These are phyloP conservation scores for Rhodosporidiobolus odoratus DNA, from an alignment of 768 basidiomycete species.

Conservation along the genomic window DNA sequence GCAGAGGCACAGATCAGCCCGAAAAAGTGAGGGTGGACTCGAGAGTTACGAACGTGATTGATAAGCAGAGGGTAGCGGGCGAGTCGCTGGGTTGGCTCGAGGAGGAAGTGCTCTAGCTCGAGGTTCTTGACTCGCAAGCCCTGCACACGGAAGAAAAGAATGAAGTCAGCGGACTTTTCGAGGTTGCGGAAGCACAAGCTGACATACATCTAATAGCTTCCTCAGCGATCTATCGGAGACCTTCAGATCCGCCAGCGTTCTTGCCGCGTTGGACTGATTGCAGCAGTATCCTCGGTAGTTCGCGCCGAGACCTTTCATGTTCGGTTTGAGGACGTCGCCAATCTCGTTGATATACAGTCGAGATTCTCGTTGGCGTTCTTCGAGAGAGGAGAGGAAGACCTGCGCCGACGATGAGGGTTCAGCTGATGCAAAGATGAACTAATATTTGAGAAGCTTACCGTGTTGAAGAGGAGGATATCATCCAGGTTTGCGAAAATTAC, in stretches of 20 bases:
- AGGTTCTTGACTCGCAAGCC: constrained; percentile 34
- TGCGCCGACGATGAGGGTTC: neutral
- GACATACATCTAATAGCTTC: constrained; percentile 22
- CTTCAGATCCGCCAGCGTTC: constrained; percentile 33
- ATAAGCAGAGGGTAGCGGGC: constrained; percentile 89
- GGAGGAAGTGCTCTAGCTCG: constrained; percentile 40
- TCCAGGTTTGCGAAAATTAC: constrained; percentile 91
- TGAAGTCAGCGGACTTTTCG: neutral
- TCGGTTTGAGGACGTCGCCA: constrained; percentile 66
- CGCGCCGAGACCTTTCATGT: constrained; percentile 65
- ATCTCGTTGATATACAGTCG: constrained; percentile 84
- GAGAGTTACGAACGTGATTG: constrained; percentile 55
- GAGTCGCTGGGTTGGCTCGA: constrained; percentile 55
- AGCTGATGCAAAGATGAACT: neutral
- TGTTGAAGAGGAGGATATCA: constrained; percentile 82
- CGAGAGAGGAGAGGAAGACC: constrained; percentile 79
- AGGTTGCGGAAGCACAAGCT: neutral
- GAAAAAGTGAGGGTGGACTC: neutral
- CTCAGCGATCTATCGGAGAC: constrained; percentile 17
- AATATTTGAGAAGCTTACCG: constrained; percentile 53
- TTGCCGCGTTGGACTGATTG: constrained; percentile 57
- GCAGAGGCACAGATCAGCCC: constrained; percentile 3
- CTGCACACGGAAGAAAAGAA: neutral
- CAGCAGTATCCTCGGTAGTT: constrained; percentile 89
- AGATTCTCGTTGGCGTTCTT: constrained; percentile 84